These are phyloP conservation scores for Beauveria medogensis DNA, from an alignment of 2,329 filamentous ascomycete species.

Conservation along the genomic window DNA sequence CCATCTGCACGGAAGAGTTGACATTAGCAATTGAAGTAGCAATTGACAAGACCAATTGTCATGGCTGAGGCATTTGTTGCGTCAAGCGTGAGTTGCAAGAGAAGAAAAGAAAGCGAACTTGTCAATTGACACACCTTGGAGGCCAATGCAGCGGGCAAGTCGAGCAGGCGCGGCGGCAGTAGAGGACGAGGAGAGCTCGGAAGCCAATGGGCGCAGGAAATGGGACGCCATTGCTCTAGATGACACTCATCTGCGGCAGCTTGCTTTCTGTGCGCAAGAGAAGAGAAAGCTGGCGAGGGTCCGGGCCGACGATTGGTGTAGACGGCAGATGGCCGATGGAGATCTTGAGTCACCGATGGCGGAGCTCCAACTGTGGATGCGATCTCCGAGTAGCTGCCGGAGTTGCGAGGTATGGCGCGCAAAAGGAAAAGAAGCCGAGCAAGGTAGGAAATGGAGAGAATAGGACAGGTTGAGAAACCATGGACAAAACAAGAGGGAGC, in stretches of 20 bases:
- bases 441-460: not conserved
- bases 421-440: not conserved
- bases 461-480: not conserved
- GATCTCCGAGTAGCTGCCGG: slow-evolving; percentile 6
- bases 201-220: slow-evolving; percentile 26
- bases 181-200: slow-evolving; percentile 21
- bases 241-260: slow-evolving; percentile 22
- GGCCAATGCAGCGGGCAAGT: slow-evolving; percentile 18
- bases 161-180: slow-evolving; percentile 15
- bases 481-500: not conserved
- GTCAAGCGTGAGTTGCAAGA: not conserved
- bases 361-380: slow-evolving; percentile 1
- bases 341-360: slow-evolving; percentile 9
- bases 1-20: slow-evolving; percentile 14
- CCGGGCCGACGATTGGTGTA: not conserved
- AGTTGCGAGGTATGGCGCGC: not conserved
- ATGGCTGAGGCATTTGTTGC: not conserved
- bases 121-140: slow-evolving; percentile 17
- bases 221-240: slow-evolving; percentile 25
- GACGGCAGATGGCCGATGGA: not conserved
- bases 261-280: not conserved
- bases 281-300: not conserved
- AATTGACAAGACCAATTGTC: not conserved
- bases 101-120: no score
- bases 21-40: slow-evolving; percentile 2